A percentile compares a stretch with the other conserved stretches of the same genome.
Conservation (phyloP, 2,329 filamentous ascomycete genomes). For the Catunica adiposa region DNA sequence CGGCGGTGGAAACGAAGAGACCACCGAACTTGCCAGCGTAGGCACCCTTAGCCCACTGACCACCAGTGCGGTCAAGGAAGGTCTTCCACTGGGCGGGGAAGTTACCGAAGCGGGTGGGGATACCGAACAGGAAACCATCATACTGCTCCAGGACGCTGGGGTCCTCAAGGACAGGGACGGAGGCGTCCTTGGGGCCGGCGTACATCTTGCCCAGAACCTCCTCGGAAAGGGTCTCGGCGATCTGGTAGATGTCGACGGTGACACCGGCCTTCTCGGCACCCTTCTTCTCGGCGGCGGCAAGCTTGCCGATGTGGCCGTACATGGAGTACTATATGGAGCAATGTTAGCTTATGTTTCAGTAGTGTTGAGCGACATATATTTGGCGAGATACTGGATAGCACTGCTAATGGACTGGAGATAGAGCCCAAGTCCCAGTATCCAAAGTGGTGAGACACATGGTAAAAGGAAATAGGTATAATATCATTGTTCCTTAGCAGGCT, state of each 20-base stretch:
- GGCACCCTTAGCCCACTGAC: constrained; percentile 62
- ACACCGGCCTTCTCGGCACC: constrained; percentile 83
- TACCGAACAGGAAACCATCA: constrained; percentile 82
- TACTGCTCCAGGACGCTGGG: constrained; percentile 50
- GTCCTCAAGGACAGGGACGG: constrained; percentile 46
- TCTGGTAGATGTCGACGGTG: constrained; percentile 65
- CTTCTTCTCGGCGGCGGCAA: constrained; percentile 80
- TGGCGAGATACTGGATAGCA: neutral
- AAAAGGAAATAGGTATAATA: too few relatives aligned
- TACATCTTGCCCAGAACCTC: constrained; percentile 85
- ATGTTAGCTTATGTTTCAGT: constrained; percentile 1
- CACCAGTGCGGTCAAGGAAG: constrained; percentile 82
- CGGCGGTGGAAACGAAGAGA: constrained; percentile 77
- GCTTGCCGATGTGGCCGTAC: constrained; percentile 73
- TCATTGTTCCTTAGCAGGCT: too few relatives aligned
- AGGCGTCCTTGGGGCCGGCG: constrained; percentile 57
- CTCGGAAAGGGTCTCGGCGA: constrained; percentile 69
- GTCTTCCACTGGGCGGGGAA: constrained; percentile 92
- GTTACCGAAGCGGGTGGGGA: constrained; percentile 92
- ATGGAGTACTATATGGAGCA: constrained; percentile 57
- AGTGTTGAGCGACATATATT: neutral
- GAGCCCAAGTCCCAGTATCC: neutral
- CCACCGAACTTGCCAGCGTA: constrained; percentile 82
- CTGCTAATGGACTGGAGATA: neutral
- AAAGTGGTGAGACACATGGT: too few relatives aligned